Evolutionary conservation across 352 stramenopile genomes (phyloP), one percentile per base, ranked within the genome.

Genomic region (Globisporangium iwayamae): DNA sequence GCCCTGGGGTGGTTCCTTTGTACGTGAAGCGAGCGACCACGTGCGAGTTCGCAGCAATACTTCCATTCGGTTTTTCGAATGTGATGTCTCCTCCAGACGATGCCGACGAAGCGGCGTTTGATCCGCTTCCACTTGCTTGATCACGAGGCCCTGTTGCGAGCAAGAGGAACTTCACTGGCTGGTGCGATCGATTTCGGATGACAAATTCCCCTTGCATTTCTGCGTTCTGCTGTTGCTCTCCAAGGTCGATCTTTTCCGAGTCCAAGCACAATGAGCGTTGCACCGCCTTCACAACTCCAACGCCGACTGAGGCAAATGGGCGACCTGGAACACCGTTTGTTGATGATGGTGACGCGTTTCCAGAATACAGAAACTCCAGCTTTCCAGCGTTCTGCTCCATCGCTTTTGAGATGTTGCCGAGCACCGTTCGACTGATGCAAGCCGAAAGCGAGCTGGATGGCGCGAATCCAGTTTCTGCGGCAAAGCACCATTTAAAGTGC

Each of bases 51-150:
- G 79, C 71, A 48, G 85, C 72, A 20, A 96, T 76, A 45, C 70
- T 86, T 11, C 85, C 87, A 38, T 83, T 96, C 13, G 87, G 72
- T 39, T 75, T 87, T 16, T 91, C 81, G 47, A 96, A 90, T 20
- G 71, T 77, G 25, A 96, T 71, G 34, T 91, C 79, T n/a, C 81
- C 81, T 54, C 72, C 69, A 52, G 74, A 62, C n/a, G 73, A 41
- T 18, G 55, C 41, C 20, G 41, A 73, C 0, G 72, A 59, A 45
- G 63, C 58, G 16, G 43, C 64, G 46, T 61, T 64, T 22, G 71
- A 67, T 20, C 25, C 43, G 46, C 57, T 73, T 11, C 39, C 25
- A 64, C 25, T 70, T 38, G 41, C 47, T 39, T 75, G 69, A 56
- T 88, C 79, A 30, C 77, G 77, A 39, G 48, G 36, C 46, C 75